Base-by-base conservation (phyloP, 805 yeast genomes). In the Aciculoconidium aculeatum region DNA sequence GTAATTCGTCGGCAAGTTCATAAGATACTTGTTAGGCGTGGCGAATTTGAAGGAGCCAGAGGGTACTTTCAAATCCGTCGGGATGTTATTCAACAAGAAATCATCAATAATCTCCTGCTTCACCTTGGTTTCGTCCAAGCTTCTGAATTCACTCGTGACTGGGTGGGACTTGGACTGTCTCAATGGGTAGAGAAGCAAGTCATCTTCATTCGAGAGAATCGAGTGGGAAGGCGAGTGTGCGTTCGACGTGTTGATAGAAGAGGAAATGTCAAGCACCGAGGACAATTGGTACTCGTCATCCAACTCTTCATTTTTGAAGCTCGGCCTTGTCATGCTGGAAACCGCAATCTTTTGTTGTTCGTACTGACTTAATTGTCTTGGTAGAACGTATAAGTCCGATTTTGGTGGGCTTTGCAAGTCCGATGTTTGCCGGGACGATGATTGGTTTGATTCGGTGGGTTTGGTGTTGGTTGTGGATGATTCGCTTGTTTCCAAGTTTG, bases 101-200 rank as follows among this genome's bases (percentile, higher is more conserved):
- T 61, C 67, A 32, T 58, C 59, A 30, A 60, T 57, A 33, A 59
- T 60, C 36, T 60, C 66, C 36, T 61, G 64, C 33, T 59, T 61
- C 40, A 61, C 51, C 30, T 52, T 47, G 21, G 36, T 28, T 24
- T 36, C 44, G 23, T 47, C 50, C 19, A 41, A 22, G 6, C 24
- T 21, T 14, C 31, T 25, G 15, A 20, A 15, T 20, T 21, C 15
- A 15, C 40, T 17, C n/a, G 31, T 29, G 9, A 13, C 17, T 8
- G 42, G 41, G 36, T 33, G 42, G 37, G 44, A 44, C 28, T 35
- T 28, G 12, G 36, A 29, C 21, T 28, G 38, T 17, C 32, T 30
- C n/a, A 39, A 25, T 3, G 40, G 43, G 21, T 35, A 35, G 16
- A 32, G 14, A 11, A 26, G 20, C 11, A 26, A 23, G 16, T 25